Conservation (phyloP, 306 rosid genomes). For the Sophora flavescens region DNA sequence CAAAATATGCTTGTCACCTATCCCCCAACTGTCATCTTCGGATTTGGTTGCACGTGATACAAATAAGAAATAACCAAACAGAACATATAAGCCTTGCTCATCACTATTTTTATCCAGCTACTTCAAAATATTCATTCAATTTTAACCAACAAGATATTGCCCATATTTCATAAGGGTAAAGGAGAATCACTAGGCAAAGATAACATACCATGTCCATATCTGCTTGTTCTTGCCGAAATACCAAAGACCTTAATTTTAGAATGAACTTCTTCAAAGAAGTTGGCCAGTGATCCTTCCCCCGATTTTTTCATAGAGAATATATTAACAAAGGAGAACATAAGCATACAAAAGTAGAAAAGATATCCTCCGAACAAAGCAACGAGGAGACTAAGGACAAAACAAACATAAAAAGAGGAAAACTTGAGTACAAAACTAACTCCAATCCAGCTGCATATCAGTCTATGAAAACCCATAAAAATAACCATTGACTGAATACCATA, state of each 20-base stretch:
- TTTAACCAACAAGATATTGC: slow-evolving; percentile 14
- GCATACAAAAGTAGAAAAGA: slow-evolving; percentile 32
- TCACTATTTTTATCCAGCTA: neutral
- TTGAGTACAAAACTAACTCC: neutral
- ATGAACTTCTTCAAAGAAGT: slow-evolving; percentile 68
- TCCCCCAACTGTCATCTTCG: slow-evolving; percentile 2
- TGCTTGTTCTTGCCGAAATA: slow-evolving; percentile 67
- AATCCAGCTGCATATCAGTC: slow-evolving; percentile 16
- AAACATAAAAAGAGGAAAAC: slow-evolving; percentile 9
- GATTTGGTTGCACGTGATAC: slow-evolving; percentile 13
- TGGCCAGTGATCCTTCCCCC: slow-evolving; percentile 84
- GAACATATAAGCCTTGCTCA: slow-evolving; percentile 22
- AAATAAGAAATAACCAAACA: slow-evolving; percentile 16
- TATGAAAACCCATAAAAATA: slow-evolving; percentile 33
- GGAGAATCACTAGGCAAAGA: slow-evolving; percentile 27
- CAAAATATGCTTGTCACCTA: neutral
- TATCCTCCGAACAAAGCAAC: slow-evolving; percentile 20
- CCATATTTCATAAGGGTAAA: slow-evolving; percentile 23
- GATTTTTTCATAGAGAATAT: slow-evolving; percentile 27
- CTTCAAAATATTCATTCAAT: slow-evolving; percentile 19
- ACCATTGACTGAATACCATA: neutral
- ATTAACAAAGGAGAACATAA: slow-evolving; percentile 30
- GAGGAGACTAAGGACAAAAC: slow-evolving; percentile 5
- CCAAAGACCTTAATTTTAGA: slow-evolving; percentile 66
- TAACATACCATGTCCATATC: slow-evolving; percentile 65